Base-by-base conservation (phyloP, 2,329 filamentous ascomycete genomes). In the Colletotrichum tropicicola region DNA sequence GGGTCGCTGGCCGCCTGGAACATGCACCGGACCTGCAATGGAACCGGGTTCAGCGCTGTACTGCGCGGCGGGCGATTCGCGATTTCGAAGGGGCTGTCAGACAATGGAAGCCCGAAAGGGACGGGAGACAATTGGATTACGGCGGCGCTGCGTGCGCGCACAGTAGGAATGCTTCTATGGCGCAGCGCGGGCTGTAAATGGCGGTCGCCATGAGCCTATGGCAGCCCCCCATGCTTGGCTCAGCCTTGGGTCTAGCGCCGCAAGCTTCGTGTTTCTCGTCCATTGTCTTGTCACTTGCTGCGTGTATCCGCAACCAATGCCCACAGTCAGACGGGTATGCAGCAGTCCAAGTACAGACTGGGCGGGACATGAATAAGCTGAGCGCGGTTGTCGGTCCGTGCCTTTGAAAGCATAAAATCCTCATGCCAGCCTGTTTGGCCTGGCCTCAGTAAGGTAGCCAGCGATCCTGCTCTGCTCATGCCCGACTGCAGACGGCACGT, bases 251-350 rank as follows among this genome's bases (percentile, higher is more conserved):
- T 45, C 51, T 65, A 56, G 58, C 37, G 37, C 51, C 28, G 27
- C 8, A 41, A 41, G 45, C 17, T 53, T 54, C 43, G 41, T 53
- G 41, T 60, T 44, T 27, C 27, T 47, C 9, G 30, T 57, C 39
- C 39, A 47, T 35, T 32, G 53, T 39, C 32, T 49, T 47, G 49
- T 55, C 25, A 39, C 23, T 21, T 53, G 54, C 51, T 41, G 58
- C 57, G 51, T 54, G 49, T 39, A 17, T 45, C 48, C 41, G 56
- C 61, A 65, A 65, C 49, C 57, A 56, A 35, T 49, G 6, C 37
- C 39, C 35, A 27, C 23, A 23, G 54, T 43, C 47, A 30, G n/a
- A 51, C 17, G 41, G 21, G 21, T 37, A 47, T 19, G 13, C 28
- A 63, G 45, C n/a, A n/a, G 15, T 35, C 23, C 12, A 21, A 30